Evolutionary conservation across 2,329 filamentous ascomycete genomes (phyloP).

Genomic region (Trichoderma harzianum): DNA sequence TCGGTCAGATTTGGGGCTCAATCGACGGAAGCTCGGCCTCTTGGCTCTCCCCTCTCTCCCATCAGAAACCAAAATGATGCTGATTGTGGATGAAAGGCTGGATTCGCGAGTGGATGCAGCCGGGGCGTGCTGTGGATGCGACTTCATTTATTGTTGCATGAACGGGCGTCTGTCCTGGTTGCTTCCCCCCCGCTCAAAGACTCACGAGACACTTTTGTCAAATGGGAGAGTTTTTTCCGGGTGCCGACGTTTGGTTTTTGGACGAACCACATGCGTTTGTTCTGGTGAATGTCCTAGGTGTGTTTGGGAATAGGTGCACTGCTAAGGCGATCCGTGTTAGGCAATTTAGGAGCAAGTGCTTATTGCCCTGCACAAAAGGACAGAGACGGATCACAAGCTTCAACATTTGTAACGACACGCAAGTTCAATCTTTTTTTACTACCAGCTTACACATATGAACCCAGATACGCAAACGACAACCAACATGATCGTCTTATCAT

Average conservation of each 20-base stretch:
- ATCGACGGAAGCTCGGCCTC: background rate
- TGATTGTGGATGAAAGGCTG: background rate
- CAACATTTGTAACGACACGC: background rate
- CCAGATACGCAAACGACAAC: background rate
- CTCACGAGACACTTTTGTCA: background rate
- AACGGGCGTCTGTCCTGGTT: background rate
- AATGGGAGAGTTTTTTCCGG: background rate
- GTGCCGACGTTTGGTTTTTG: background rate
- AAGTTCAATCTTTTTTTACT: background rate
- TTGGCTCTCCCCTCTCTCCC: background rate
- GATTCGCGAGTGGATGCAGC: background rate
- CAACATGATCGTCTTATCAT: background rate
- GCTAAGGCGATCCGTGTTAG: background rate
- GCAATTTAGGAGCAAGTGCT: slow-evolving; percentile 3
- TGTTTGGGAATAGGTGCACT: background rate
- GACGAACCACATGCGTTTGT: background rate
- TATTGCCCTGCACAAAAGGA: background rate
- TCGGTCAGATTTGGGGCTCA: background rate
- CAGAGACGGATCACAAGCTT: background rate
- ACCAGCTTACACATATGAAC: background rate
- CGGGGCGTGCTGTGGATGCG: background rate
- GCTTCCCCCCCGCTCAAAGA: background rate
- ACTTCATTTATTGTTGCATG: slow-evolving; percentile 8
- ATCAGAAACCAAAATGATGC: too few relatives aligned
- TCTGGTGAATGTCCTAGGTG: background rate